A percentile compares a stretch with the other conserved stretches of the same genome.
phyloP scores from a whole-genome alignment of 441 rosid genomes.

The Rhodomyrtus psidioides region DNA sequence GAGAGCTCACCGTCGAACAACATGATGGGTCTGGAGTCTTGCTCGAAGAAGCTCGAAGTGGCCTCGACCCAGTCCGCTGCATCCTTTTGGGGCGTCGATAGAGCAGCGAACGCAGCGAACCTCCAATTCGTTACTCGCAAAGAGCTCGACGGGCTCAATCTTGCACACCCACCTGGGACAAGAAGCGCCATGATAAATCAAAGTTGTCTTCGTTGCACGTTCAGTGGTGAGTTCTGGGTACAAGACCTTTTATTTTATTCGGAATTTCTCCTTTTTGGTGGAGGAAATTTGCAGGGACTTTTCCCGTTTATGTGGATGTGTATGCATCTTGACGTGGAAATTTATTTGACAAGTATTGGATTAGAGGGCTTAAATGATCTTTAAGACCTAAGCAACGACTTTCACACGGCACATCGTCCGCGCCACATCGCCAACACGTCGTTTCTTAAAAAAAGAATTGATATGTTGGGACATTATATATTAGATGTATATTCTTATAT shows the following conservation, averaged over 20 bases:
- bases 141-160: conserved; percentile 8
- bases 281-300: not conserved
- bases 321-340: not conserved
- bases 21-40: conserved; percentile 83
- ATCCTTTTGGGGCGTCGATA: conserved; percentile 22
- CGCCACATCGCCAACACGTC: too few species aligned
- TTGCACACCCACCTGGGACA: conserved; percentile 27
- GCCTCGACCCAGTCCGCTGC: conserved; percentile 47
- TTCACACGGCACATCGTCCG: too few species aligned
- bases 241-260: not conserved
- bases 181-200: conserved; percentile 32
- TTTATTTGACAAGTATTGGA: not conserved
- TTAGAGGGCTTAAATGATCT: not conserved
- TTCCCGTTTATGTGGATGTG: not conserved
- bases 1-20: conserved; percentile 61
- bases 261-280: not conserved
- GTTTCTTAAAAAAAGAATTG: too few species aligned
- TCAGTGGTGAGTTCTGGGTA: not conserved
- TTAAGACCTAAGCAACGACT: not conserved
- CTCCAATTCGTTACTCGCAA: conserved; percentile 11
- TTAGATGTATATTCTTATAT: too few species aligned
- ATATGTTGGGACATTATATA: too few species aligned
- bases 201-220: not conserved
- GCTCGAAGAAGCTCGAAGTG: conserved; percentile 62
- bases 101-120: conserved; percentile 27